Conservation (phyloP, 2,329 filamentous ascomycete species). For the Diaporthe citrichinensis region DNA sequence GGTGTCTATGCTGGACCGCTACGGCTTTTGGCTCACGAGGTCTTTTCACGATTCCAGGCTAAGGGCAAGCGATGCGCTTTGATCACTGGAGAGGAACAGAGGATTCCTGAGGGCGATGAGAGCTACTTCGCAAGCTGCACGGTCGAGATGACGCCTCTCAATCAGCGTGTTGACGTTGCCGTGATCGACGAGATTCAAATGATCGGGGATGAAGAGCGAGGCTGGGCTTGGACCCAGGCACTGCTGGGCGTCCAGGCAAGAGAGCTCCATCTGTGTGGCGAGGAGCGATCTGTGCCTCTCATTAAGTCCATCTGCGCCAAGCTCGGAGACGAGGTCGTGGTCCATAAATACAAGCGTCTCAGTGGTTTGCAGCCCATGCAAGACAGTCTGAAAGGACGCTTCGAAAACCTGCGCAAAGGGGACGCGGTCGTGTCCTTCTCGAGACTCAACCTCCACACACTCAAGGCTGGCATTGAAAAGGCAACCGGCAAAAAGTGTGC, state of each 20-base stretch:
- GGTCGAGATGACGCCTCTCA: constrained; percentile 85
- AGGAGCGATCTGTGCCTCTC: constrained; percentile 84
- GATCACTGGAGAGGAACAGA: constrained; percentile 91
- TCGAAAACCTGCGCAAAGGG: constrained; percentile 82
- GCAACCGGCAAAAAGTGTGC: constrained; percentile 85
- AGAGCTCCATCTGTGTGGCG: constrained; percentile 94
- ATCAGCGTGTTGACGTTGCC: constrained; percentile 80
- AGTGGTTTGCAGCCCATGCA: constrained; percentile 80
- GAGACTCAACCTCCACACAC: constrained; percentile 81
- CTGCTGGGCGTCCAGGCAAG: constrained; percentile 87
- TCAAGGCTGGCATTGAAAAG: constrained; percentile 84
- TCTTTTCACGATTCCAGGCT: constrained; percentile 88
- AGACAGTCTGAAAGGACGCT: constrained; percentile 72
- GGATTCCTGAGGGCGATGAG: constrained; percentile 72
- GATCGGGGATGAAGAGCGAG: constrained; percentile 84
- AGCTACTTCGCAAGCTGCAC: constrained; percentile 85
- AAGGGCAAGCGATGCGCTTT: constrained; percentile 84
- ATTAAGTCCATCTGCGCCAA: constrained; percentile 83
- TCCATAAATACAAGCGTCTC: constrained; percentile 88
- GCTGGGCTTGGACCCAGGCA: constrained; percentile 95
- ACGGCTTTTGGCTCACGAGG: constrained; percentile 90
- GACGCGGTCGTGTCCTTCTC: constrained; percentile 93
- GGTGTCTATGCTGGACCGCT: constrained; percentile 95
- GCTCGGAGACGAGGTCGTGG: constrained; percentile 84
- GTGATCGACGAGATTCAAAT: constrained; percentile 99